Evolutionary conservation across 805 yeast species (phyloP).

Genomic region (Yarrowia sp.): DNA sequence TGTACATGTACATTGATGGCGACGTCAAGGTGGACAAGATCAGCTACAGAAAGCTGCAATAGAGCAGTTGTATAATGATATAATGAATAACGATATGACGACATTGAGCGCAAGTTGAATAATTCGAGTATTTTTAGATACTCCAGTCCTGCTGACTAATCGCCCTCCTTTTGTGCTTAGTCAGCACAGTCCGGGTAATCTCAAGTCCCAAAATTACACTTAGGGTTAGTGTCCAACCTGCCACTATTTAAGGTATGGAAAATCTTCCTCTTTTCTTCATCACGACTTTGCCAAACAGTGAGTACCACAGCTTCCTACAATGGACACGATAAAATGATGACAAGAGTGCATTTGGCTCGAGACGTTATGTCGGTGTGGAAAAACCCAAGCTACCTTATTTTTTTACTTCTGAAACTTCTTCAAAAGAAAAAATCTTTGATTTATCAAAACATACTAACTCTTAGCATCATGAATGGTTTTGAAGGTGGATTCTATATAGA

Average conservation of each 20-base stretch:
- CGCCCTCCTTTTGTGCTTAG: no score
- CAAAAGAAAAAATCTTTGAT: neutral
- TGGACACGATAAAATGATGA: constrained; percentile 66
- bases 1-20: constrained; percentile 79
- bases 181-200: constrained; percentile 5
- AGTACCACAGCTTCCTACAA: constrained; percentile 43
- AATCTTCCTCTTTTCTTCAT: constrained; percentile 28
- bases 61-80: constrained; percentile 7
- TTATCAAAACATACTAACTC: constrained; percentile 28
- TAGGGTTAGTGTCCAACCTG: neutral
- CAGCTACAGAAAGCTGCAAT: constrained; percentile 57
- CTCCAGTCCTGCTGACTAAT: no score
- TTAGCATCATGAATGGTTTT: neutral
- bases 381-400: constrained; percentile 93
- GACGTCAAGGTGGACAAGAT: constrained; percentile 93
- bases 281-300: constrained; percentile 35
- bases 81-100: constrained; percentile 32
- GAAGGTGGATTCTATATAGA: neutral
- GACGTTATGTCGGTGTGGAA: constrained; percentile 94
- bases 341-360: constrained; percentile 99
- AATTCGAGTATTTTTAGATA: no score
- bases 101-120: no score
- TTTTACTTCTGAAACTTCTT: constrained; percentile 54
- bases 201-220: constrained; percentile 30
- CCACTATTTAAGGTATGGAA: neutral